Evolutionary conservation across 768 basidiomycete species (phyloP), one percentile per base, ranked within the genome.

Genomic region (Lentinus brumalis): DNA sequence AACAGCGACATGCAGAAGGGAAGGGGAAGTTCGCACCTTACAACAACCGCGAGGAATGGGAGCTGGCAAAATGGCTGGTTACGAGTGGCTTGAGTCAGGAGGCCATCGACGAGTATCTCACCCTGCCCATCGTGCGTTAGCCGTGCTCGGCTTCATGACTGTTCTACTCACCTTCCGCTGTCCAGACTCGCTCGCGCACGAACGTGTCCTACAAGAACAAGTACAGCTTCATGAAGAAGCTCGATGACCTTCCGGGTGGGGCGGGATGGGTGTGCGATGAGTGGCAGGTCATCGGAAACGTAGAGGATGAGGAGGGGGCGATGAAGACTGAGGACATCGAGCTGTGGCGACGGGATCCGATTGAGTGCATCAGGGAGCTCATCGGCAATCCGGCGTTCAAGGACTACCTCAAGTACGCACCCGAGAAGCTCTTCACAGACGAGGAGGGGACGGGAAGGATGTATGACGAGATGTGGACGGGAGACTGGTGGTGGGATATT

Each of bases 41-140:
- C 57, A 61, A 63, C 14, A 65, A 59, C 42, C 50, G 65, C 32
- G 75, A 74, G 9, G 73, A 78, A 69, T 65, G 66, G 66, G 71
- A 74, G 47, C 53, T 78, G 2, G 77, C 66, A 1, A 44, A 59
- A 16, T 78, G 72, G 75, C 53, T 79, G 30, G 68, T 71, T 67
- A 45, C 57, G 46, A 61, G 70, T 4, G 68, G 75, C 7, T 65
- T 76, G 18, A 70, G 53, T 1, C 66, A 72, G 53, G 10, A 42
- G n/a, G 53, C 45, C 26, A 74, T 71, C 1, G 65, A 78, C 41
- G 54, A 67, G 8, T 76, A 75, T 50, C 61, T 78, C 14, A 73
- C 73, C 39, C 59, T 77, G 5, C 51, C 65, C 10, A 70, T 67
- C 15, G 72, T 75, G 60, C 57, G 71, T 66, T 35, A 21, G n/a